Percentiles rank a stretch among this genome's conserved stretches.
Evolutionary conservation across 495 filamentous ascomycete species (phyloP).

Genomic region (Penicillium pancosmium): DNA sequence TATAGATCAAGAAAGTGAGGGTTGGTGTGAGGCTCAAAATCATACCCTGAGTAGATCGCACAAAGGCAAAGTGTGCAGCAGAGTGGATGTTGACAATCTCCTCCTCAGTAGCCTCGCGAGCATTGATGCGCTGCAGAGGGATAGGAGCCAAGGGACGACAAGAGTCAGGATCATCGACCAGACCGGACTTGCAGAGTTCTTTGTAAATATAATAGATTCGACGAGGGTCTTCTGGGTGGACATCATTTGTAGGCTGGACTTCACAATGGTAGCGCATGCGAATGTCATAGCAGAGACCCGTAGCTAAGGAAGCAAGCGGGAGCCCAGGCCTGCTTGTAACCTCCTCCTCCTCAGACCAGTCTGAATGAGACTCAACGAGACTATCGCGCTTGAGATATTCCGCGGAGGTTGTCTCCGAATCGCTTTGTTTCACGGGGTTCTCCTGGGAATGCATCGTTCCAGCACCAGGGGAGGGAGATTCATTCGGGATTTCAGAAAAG

Average conservation of each 20-base stretch:
- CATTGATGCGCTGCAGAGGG: conserved; percentile 75
- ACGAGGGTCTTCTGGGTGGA: conserved; percentile 92
- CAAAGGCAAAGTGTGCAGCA: conserved; percentile 73
- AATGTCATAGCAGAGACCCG: conserved; percentile 85
- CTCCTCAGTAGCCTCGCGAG: conserved; percentile 69
- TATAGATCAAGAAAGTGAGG: not conserved
- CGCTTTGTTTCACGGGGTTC: conserved; percentile 22
- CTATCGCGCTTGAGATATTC: conserved; percentile 37
- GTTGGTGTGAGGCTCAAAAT: conserved; percentile 4
- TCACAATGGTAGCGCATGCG: conserved; percentile 93
- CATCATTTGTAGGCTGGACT: conserved; percentile 65
- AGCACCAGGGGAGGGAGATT: conserved; percentile 21
- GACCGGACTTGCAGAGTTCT: conserved; percentile 73
- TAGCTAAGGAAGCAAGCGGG: conserved; percentile 54
- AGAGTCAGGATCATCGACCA: conserved; percentile 63
- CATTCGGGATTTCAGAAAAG: conserved; percentile 7
- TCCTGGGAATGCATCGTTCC: conserved; percentile 14
- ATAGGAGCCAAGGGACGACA: conserved; percentile 51
- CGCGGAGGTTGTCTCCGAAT: conserved; percentile 25
- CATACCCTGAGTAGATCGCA: conserved; percentile 60
- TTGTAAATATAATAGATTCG: conserved; percentile 89
- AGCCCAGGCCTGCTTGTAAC: conserved; percentile 28
- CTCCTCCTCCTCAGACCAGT: conserved; percentile 47
- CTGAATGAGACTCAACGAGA: conserved; percentile 41
- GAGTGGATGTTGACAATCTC: conserved; percentile 82